Evolutionary conservation across 1,284 basidiomycete species (phyloP), one percentile per base, ranked within the genome.

Genomic region (Cryptococcus jaspeensis): DNA sequence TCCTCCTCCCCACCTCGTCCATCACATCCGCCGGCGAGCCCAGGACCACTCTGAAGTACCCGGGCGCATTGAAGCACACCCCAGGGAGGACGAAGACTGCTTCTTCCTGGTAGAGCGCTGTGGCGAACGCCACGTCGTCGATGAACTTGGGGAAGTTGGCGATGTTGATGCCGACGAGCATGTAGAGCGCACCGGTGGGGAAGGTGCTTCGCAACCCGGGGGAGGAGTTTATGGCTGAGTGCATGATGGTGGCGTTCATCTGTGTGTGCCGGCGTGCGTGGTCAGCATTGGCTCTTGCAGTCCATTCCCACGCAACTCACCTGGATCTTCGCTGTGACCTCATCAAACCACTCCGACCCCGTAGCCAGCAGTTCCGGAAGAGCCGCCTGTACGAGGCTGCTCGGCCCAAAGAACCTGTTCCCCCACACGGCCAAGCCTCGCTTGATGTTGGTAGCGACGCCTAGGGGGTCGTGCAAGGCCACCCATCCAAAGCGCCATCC

Each of bases 401-500:
- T 70, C 0, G 77, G 77, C 5, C 75, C 77, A 55, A 77, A 68
- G 59, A 75, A 67, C 18, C 74, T 55, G 52, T 69, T 72, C 1
- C 64, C 66, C 67, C 69, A 73, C 3, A 63, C 58, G 11, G 61
- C 62, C 35, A 73, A 60, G 2, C 68, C 71, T 15, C 62, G 60
- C 41, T 63, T 58, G 32, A 73, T 56, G 7, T 60, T 55, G 11
- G 53, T 41, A 5, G 75, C 71, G 1, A 76, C 67, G 20, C 64
- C 58, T 6, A 69, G 59, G 5, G 75, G 75, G 58, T 78, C 77
- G 60, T 77, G 75, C 0, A 77, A 50, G 5, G 66, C 62, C 28
- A 73, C 56, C 76, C 75, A 78, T 2, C 77, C 76, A 52, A 73
- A 65, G n/a, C 75, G 62, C 72, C 72, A 75, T 7, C 77, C 75